Conservation (phyloP, 2,329 filamentous ascomycete genomes). For the Beauveria pseudobassiana region DNA sequence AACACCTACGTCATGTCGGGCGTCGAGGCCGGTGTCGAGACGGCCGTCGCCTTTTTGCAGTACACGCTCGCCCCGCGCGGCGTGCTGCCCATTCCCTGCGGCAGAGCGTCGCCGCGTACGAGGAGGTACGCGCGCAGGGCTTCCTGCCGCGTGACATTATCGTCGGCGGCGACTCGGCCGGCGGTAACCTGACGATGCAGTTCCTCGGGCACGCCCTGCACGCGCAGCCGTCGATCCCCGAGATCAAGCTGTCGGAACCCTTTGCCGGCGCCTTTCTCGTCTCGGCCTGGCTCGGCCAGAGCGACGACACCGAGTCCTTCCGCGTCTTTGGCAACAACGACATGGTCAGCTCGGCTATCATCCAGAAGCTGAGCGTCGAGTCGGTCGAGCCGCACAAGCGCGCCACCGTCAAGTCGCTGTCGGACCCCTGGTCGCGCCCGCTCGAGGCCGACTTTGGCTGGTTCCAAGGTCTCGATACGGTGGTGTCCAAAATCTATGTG, state of each 20-base stretch:
- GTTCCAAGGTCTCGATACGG: not conserved
- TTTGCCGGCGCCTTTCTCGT: conserved; percentile 24
- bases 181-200: conserved; percentile 24
- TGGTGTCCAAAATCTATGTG: conserved; percentile 3
- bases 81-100: conserved; percentile 24
- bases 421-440: conserved; percentile 6
- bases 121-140: conserved; percentile 23
- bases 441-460: conserved; percentile 1
- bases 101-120: conserved; percentile 25
- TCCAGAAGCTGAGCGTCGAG: not conserved
- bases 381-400: not conserved
- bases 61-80: conserved; percentile 26
- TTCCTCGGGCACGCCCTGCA: conserved; percentile 24
- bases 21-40: conserved; percentile 17
- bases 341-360: conserved; percentile 2
- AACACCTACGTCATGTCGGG: conserved; percentile 19
- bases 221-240: conserved; percentile 16
- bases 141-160: conserved; percentile 23
- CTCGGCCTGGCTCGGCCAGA: conserved; percentile 20
- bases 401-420: not conserved
- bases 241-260: conserved; percentile 17
- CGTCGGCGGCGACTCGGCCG: conserved; percentile 27
- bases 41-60: conserved; percentile 26
- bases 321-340: conserved; percentile 5
- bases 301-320: not conserved